Evolutionary conservation across 2,329 filamentous ascomycete genomes (phyloP).

Genomic region (Sclerotinia borealis): DNA sequence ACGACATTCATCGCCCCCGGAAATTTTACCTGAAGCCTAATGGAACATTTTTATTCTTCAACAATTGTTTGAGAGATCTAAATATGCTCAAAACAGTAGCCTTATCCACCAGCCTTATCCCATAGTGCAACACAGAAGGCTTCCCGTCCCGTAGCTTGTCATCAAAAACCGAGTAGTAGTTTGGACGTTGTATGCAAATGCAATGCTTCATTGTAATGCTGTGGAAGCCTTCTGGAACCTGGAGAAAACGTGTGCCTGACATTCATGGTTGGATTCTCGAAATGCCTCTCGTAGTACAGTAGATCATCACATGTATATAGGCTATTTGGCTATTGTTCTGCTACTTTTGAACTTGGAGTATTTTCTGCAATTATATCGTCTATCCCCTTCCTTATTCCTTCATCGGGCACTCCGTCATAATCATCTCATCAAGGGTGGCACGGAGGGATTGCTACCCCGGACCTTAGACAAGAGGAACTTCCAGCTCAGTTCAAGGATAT

Average conservation of each 20-base stretch:
- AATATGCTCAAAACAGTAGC: background rate
- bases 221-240: slow-evolving; percentile 14
- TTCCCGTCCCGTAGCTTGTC: slow-evolving; percentile 6
- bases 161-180: background rate
- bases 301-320: slow-evolving; percentile 5
- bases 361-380: background rate
- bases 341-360: background rate
- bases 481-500: background rate
- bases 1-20: slow-evolving; percentile 4
- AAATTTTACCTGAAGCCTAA: background rate
- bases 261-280: background rate
- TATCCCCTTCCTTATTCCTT: background rate
- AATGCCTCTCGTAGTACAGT: background rate
- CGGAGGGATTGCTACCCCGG: slow-evolving; percentile 2
- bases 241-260: slow-evolving; percentile 10
- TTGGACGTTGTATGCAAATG: slow-evolving; percentile 10
- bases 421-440: slow-evolving; percentile 7
- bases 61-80: too few relatives aligned
- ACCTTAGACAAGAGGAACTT: slow-evolving; percentile 1
- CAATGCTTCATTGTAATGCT: slow-evolving; percentile 10
- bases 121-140: slow-evolving; percentile 7
- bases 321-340: background rate
- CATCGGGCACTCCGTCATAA: slow-evolving; percentile 12
- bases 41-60: background rate
- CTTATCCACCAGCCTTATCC: slow-evolving; percentile 10